Conservation (phyloP, 2,329 filamentous ascomycete genomes). For the Neonectria punicea region DNA sequence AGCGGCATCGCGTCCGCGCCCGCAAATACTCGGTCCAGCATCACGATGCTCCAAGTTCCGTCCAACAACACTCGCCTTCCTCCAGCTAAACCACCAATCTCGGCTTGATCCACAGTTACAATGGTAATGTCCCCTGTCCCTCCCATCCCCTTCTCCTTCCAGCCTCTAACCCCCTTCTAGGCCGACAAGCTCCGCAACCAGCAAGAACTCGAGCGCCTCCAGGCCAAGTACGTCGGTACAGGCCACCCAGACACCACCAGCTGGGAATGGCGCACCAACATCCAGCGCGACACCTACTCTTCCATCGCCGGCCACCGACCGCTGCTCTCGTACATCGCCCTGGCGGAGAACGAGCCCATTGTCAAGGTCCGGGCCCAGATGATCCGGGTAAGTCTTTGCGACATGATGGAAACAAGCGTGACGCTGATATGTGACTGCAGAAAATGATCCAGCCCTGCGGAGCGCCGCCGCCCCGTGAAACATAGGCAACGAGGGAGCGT, state of each 20-base stretch:
- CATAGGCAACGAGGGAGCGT: conserved; percentile 45
- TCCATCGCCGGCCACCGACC: conserved; percentile 91
- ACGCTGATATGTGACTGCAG: conserved; percentile 47
- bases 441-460: conserved; percentile 75
- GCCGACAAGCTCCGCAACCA: conserved; percentile 98
- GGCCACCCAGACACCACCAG: conserved; percentile 96
- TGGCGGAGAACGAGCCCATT: conserved; percentile 86
- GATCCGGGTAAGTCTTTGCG: conserved; percentile 69
- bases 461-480: conserved; percentile 67
- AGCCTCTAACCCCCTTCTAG: conserved; percentile 52
- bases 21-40: conserved; percentile 14
- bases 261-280: conserved; percentile 97
- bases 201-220: conserved; percentile 96
- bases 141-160: not conserved
- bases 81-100: not conserved
- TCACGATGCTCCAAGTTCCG: not conserved
- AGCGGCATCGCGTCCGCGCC: conserved; percentile 13
- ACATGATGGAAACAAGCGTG: not conserved
- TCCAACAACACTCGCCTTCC: not conserved
- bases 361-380: conserved; percentile 83
- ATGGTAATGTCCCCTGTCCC: conserved; percentile 37
- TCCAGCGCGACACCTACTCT: conserved; percentile 91
- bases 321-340: conserved; percentile 86
- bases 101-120: conserved; percentile 12
- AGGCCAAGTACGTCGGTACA: conserved; percentile 95